Evolutionary conservation across 2,329 filamentous ascomycete species (phyloP).

Genomic region (Colletotrichum abscissum): DNA sequence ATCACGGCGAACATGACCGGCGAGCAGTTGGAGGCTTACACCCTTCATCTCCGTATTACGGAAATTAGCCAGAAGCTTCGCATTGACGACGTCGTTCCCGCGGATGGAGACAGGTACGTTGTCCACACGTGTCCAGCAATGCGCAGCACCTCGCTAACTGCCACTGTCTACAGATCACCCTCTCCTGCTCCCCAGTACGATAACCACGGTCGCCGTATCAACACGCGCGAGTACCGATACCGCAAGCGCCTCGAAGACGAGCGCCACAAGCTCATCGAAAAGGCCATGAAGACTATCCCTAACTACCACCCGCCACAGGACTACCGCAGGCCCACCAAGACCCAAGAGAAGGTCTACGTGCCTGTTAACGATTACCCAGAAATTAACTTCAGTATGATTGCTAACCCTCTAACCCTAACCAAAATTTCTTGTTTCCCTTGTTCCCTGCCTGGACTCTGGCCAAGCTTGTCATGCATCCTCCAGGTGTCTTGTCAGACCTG

Average conservation of each 20-base stretch:
- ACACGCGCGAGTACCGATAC: conserved; percentile 98
- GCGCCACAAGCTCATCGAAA: conserved; percentile 97
- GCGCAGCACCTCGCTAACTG: conserved; percentile 27
- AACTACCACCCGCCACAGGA: conserved; percentile 99
- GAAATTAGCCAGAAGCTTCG: conserved; percentile 99
- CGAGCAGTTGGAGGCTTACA: conserved; percentile 98
- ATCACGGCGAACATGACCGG: conserved; percentile 98
- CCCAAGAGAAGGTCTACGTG: conserved; percentile 99
- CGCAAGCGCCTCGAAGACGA: conserved; percentile 98
- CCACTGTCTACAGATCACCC: conserved; percentile 75
- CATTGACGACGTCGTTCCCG: conserved; percentile 98
- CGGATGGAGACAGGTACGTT: conserved; percentile 91
- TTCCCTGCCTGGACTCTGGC: conserved; percentile 55
- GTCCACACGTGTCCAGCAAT: neutral
- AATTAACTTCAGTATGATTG: conserved; percentile 99
- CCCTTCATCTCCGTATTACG: conserved; percentile 94
- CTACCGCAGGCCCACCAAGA: conserved; percentile 98
- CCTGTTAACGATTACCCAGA: conserved; percentile 99
- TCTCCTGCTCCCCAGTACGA: conserved; percentile 98
- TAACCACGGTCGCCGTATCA: conserved; percentile 99
- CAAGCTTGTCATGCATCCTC: conserved; percentile 51
- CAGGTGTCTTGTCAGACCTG: conserved; percentile 40
- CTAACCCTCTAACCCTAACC: conserved; percentile 96
- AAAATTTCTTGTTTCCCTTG: conserved; percentile 49
- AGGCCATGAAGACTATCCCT: conserved; percentile 99